Conservation (phyloP, 1,139 yeast genomes). For the Debaryomyces nepalensis region DNA sequence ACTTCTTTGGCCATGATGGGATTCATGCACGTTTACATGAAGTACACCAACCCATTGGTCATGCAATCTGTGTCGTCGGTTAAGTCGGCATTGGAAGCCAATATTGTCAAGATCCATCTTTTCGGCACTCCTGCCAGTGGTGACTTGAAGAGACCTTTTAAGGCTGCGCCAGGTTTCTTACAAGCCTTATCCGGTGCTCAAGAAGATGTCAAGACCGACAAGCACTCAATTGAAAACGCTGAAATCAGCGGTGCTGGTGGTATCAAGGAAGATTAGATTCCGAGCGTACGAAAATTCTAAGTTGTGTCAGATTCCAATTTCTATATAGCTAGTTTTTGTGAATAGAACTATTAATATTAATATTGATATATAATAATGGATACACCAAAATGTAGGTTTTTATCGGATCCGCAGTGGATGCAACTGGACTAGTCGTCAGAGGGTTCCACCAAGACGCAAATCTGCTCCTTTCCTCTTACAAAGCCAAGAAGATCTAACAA, state of each 20-base stretch:
- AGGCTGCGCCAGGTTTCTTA: conserved; percentile 81
- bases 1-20: conserved; percentile 97
- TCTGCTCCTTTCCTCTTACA: conserved; percentile 62
- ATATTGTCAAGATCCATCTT: conserved; percentile 89
- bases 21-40: conserved; percentile 97
- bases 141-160: conserved; percentile 96
- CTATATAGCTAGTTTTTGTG: conserved; percentile 4
- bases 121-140: conserved; percentile 86
- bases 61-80: conserved; percentile 93
- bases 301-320: neutral
- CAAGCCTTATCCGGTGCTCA: conserved; percentile 65
- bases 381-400: neutral
- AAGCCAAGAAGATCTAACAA: conserved; percentile 63
- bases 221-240: conserved; percentile 82
- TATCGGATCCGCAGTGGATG: neutral
- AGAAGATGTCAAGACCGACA: conserved; percentile 71
- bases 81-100: conserved; percentile 88
- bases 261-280: conserved; percentile 77
- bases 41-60: conserved; percentile 95
- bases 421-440: neutral
- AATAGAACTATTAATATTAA: conserved; percentile 6
- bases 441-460: conserved; percentile 56
- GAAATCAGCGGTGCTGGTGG: conserved; percentile 91
- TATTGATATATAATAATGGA: too few relatives aligned
- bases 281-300: neutral